These are phyloP conservation scores for Populus alba DNA, from an alignment of 345 rosid genomes.

Conservation along the genomic window DNA sequence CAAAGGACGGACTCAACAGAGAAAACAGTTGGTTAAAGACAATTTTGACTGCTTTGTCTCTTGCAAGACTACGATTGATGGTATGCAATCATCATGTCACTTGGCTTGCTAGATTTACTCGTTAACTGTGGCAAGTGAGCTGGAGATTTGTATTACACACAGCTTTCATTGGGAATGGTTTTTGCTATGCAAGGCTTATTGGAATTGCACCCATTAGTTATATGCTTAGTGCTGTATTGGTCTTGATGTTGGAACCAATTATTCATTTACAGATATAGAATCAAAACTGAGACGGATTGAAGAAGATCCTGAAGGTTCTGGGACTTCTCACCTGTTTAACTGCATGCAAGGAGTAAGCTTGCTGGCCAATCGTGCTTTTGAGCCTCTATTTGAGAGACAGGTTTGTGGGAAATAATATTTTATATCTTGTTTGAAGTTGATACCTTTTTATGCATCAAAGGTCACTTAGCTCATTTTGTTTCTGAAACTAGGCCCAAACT, in stretches of 20 bases:
- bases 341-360: conserved; percentile 82
- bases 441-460: not conserved
- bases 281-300: conserved; percentile 91
- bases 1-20: conserved; percentile 83
- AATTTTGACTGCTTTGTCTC: conserved; percentile 99
- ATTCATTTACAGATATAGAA: conserved; percentile 66
- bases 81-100: conserved; percentile 40
- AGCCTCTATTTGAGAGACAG: conserved; percentile 99
- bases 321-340: conserved; percentile 78
- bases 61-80: conserved; percentile 98
- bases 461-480: conserved; percentile 13
- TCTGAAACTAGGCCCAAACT: conserved; percentile 72
- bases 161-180: conserved; percentile 6
- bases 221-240: not conserved
- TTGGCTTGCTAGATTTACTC: conserved; percentile 14
- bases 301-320: conserved; percentile 95
- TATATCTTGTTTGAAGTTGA: not conserved
- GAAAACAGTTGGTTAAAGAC: conserved; percentile 93
- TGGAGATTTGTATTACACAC: conserved; percentile 9
- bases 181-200: conserved; percentile 2
- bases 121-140: conserved; percentile 2
- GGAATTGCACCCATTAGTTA: not conserved
- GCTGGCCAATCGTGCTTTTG: conserved; percentile 76
- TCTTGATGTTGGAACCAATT: conserved; percentile 25
- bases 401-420: conserved; percentile 38